Evolutionary conservation across 805 yeast species (phyloP).

Genomic region (Kodamaea neixiangensis): DNA sequence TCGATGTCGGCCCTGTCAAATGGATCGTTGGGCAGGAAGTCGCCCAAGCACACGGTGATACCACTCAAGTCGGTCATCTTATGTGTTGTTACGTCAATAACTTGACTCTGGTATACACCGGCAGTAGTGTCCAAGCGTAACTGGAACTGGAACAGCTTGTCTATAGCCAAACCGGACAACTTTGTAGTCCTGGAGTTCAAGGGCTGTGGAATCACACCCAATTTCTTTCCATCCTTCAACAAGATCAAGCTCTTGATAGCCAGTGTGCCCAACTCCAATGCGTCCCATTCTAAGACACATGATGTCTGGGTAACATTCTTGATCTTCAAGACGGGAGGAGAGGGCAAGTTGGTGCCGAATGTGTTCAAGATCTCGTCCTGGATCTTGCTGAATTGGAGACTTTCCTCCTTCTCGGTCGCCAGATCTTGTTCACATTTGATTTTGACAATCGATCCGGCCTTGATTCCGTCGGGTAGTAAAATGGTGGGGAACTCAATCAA

Average conservation of each 20-base stretch:
- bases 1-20: constrained; percentile 55
- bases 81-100: constrained; percentile 75
- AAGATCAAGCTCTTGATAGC: constrained; percentile 72
- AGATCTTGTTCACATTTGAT: constrained; percentile 79
- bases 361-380: constrained; percentile 73
- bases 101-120: constrained; percentile 75
- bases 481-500: constrained; percentile 96
- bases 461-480: constrained; percentile 83
- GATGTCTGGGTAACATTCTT: constrained; percentile 91
- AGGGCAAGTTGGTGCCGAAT: constrained; percentile 75
- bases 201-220: constrained; percentile 86
- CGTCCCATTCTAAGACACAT: constrained; percentile 94
- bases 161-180: constrained; percentile 88
- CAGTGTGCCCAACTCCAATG: constrained; percentile 79
- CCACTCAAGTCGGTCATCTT: constrained; percentile 96
- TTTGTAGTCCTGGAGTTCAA: constrained; percentile 76
- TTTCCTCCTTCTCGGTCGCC: constrained; percentile 63
- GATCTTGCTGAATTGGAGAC: constrained; percentile 55
- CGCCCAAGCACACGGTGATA: constrained; percentile 87
- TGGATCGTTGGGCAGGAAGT: constrained; percentile 58
- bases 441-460: constrained; percentile 89
- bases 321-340: constrained; percentile 64
- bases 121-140: constrained; percentile 85
- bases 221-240: constrained; percentile 69
- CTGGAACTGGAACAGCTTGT: constrained; percentile 76